Base-by-base conservation (phyloP, 805 yeast species). In the Candida maris region DNA sequence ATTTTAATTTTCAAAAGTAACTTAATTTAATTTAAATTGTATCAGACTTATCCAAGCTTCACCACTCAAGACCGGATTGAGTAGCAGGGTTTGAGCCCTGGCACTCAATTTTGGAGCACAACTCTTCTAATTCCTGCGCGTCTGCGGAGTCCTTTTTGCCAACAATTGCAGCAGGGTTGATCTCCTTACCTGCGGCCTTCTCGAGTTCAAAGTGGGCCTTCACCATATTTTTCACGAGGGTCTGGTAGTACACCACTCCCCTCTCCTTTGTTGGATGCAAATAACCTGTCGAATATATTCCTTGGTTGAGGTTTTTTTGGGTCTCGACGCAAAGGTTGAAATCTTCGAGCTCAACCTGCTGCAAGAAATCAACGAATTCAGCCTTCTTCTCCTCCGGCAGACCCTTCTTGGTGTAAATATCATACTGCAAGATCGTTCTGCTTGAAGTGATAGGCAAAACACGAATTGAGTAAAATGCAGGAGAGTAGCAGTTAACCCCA, bases 401-500 rank as follows among this genome's bases (percentile, higher is more conserved):
- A 8, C 82, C 83, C 55, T 75, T 76, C 61, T 77, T 76, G 39
- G 80, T 71, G 59, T 69, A 77, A 39, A 77, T 72, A 51, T 77
- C 82, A 49, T 77, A 77, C 49, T 75, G 81, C 49, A 77, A 64
- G 24, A 77, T 61, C 8, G 83, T 77, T 52, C 68, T 75, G 22
- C 66, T 64, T 15, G 81, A 74, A 23, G 70, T 51, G 14, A 73
- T 56, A 21, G 83, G 83, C 41, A 76, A 60, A 4, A 77, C 81
- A 48, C 81, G 64, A 45, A 77, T 76, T 6, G 79, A 69, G 56
- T 77, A 77, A 78, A 80, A 77, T 7, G 81, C 81, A 48, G 82
- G 81, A 0, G 81, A 75, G 51, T 77, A 77, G 50, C 83, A 77
- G 58, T 77, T 77, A 54, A 77, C 57, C 30, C 82, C 82, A 52